These are phyloP conservation scores for Mytilinidion resinicola DNA, from an alignment of 495 filamentous ascomycete species.

Conservation along the genomic window DNA sequence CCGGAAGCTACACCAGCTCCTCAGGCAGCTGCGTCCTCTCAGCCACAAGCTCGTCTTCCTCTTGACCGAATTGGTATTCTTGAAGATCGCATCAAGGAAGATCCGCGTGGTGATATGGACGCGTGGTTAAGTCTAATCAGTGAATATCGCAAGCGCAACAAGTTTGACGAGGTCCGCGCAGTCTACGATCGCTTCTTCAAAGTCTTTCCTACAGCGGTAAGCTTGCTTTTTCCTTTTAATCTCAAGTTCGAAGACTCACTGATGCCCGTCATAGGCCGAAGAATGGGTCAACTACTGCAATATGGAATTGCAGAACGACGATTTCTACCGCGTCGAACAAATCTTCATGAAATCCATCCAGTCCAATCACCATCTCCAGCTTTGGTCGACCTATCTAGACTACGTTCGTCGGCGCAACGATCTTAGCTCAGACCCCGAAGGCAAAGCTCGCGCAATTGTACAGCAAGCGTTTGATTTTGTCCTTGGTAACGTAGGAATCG, in stretches of 20 bases:
- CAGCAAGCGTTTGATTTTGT: slow-evolving; percentile 85
- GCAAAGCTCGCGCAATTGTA: slow-evolving; percentile 66
- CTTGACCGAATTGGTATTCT: slow-evolving; percentile 77
- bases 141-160: slow-evolving; percentile 75
- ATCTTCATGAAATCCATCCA: slow-evolving; percentile 73
- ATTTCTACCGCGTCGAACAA: slow-evolving; percentile 66
- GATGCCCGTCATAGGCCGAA: slow-evolving; percentile 58
- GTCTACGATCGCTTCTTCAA: slow-evolving; percentile 81
- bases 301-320: slow-evolving; percentile 80
- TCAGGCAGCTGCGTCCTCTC: slow-evolving; percentile 29
- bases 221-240: slow-evolving; percentile 35
- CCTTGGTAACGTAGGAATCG: slow-evolving; percentile 79
- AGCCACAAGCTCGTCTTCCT: slow-evolving; percentile 54
- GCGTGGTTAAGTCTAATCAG: slow-evolving; percentile 83
- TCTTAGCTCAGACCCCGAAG: slow-evolving; percentile 69
- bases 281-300: slow-evolving; percentile 79
- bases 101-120: slow-evolving; percentile 82
- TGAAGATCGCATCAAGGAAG: slow-evolving; percentile 83
- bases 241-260: slow-evolving; percentile 4
- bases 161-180: slow-evolving; percentile 70
- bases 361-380: slow-evolving; percentile 65
- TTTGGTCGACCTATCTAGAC: slow-evolving; percentile 92
- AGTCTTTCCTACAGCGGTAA: slow-evolving; percentile 83
- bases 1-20: slow-evolving; percentile 13
- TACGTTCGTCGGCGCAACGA: slow-evolving; percentile 90